A percentile compares a stretch with the other conserved stretches of the same genome.
phyloP scores from a whole-genome alignment of 805 yeast genomes.

The Deakozyma indianensis region DNA sequence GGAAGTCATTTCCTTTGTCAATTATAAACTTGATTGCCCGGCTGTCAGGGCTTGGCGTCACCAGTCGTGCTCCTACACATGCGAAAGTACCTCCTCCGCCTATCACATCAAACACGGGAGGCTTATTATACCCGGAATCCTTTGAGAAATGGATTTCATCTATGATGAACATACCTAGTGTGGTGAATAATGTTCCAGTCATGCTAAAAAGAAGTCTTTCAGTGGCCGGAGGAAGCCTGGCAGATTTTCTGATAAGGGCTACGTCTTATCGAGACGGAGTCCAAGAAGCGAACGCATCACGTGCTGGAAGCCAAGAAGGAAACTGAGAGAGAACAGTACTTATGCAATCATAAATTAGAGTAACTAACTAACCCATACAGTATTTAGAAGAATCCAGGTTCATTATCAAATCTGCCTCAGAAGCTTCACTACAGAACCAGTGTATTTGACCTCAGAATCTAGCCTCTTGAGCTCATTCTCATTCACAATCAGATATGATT shows the following conservation, averaged over 20 bases:
- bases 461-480: not conserved
- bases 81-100: constrained; percentile 92
- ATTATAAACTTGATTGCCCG: constrained; percentile 47
- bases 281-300: too few relatives aligned
- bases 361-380: too few relatives aligned
- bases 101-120: constrained; percentile 34
- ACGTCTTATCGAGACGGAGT: too few relatives aligned
- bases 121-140: constrained; percentile 15
- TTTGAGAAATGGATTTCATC: constrained; percentile 62
- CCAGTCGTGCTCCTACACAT: constrained; percentile 50
- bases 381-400: too few relatives aligned
- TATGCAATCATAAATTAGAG: too few relatives aligned
- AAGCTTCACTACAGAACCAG: not conserved
- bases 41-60: constrained; percentile 27
- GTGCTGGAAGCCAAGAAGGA: too few relatives aligned
- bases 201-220: too few relatives aligned
- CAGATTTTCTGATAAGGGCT: too few relatives aligned
- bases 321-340: too few relatives aligned
- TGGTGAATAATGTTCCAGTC: constrained; percentile 16
- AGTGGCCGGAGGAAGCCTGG: too few relatives aligned
- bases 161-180: constrained; percentile 77
- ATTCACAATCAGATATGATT: not conserved
- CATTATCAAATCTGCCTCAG: not conserved
- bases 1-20: constrained; percentile 74
- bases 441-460: not conserved